Evolutionary conservation across 805 yeast species (phyloP), one percentile per base, ranked within the genome.

Genomic region (Candida sakaeoensis): DNA sequence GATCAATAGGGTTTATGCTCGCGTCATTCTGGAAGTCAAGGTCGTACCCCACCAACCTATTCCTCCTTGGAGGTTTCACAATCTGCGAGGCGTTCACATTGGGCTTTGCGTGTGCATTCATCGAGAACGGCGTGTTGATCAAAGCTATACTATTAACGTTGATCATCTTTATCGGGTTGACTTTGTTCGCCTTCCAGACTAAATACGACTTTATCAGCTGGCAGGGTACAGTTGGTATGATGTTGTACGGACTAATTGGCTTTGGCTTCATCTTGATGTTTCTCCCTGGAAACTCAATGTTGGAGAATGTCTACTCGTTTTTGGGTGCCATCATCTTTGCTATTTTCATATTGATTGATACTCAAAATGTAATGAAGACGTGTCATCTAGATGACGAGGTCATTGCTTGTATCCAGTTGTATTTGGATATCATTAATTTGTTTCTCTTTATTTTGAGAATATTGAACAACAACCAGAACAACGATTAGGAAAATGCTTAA

Each of bases 381-480:
- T 79, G 71, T 50, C 82, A 81, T 52, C 80, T 88, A 31, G 96
- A 88, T 50, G 95, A 89, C 50, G 95, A 86, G 53, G 74, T 88
- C n/a, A 74, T 79, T 28, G 91, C 95, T 37, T 79, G 91, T 12
- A 79, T 89, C 55, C 65, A 77, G 49, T 71, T 89, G 46, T 88
- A 89, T 58, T 72, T 88, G 68, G 96, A 88, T 57, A 76, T 87
- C 34, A 69, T 89, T 61, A 88, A 88, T 62, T 70, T 88, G 62
- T 89, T 88, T 67, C 58, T 88, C 47, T 79, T 77, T 61, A 80
- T 89, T 44, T 72, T 88, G 56, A 70, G 95, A 46, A 73, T 87
- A 29, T 63, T 86, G 49, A 63, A 40, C 18, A 43, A 70, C 16
- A 52, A 52, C 37, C 42, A 48, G 27, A 43, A 48, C 22, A 51